A percentile compares a stretch with the other conserved stretches of the same genome.
These are phyloP conservation scores for Termitomyces sp. DNA, from an alignment of 768 basidiomycete genomes.

Conservation along the genomic window DNA sequence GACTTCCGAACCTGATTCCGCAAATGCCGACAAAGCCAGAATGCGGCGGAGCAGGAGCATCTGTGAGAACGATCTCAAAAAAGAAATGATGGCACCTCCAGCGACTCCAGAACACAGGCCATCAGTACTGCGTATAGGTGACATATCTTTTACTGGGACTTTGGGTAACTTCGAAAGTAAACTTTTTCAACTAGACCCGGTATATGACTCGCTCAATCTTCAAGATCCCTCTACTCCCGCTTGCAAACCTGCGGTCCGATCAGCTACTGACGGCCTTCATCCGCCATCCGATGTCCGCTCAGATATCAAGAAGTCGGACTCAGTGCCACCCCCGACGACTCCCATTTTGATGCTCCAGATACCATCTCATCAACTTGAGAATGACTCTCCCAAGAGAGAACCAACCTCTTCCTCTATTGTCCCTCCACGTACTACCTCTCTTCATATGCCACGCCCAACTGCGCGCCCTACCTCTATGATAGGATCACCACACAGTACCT, in stretches of 20 bases:
- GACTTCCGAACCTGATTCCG: constrained; percentile 12
- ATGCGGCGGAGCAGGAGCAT: constrained; percentile 75
- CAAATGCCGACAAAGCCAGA: constrained; percentile 20
- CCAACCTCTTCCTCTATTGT: constrained; percentile 28
- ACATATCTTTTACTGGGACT: constrained; percentile 51
- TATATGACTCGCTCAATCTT: constrained; percentile 50
- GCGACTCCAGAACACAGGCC: constrained; percentile 22
- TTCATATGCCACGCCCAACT: constrained; percentile 32
- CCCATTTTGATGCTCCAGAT: constrained; percentile 27
- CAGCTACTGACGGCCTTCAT: constrained; percentile 27
- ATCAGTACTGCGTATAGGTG: constrained; percentile 21
- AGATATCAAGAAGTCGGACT: constrained; percentile 15
- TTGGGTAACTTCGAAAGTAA: constrained; percentile 71
- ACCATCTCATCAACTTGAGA: constrained; percentile 19
- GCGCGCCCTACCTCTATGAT: constrained; percentile 15
- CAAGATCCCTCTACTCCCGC: constrained; percentile 59
- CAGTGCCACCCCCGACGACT: constrained; percentile 10
- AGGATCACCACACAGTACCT: constrained; percentile 28
- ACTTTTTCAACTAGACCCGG: constrained; percentile 60
- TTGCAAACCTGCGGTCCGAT: constrained; percentile 33
- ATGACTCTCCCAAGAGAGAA: constrained; percentile 17
- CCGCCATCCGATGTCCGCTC: constrained; percentile 18
- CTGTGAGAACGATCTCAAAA: constrained; percentile 55
- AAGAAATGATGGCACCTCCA: constrained; percentile 27
- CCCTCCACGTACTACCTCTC: constrained; percentile 47